Evolutionary conservation across 23 red algal species (phyloP).

Genomic region (Gracilaria vermiculophylla): DNA sequence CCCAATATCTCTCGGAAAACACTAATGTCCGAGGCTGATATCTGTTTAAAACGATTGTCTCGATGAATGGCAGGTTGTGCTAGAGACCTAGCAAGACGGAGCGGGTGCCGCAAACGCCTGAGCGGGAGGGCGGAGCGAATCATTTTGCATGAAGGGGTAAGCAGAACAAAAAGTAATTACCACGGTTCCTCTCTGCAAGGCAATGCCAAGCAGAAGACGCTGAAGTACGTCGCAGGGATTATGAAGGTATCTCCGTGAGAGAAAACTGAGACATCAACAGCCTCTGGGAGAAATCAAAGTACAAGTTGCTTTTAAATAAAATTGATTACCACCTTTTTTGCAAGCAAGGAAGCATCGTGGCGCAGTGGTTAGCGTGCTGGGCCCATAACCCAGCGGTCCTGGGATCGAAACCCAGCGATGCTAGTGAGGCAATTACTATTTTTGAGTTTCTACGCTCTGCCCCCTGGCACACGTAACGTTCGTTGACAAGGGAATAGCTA

Average conservation of each 20-base stretch:
- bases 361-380: slow-evolving; percentile 79
- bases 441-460: too few relatives aligned
- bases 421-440: too few relatives aligned
- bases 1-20: slow-evolving; percentile 38
- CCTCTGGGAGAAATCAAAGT: too few relatives aligned
- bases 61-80: slow-evolving; percentile 27
- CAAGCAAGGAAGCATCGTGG: slow-evolving; percentile 29
- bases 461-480: too few relatives aligned
- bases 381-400: slow-evolving; percentile 79
- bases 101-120: neutral
- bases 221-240: too few relatives aligned
- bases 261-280: too few relatives aligned
- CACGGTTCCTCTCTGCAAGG: too few relatives aligned
- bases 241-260: too few relatives aligned
- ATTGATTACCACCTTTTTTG: neutral
- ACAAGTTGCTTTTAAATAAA: neutral
- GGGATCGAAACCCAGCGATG: slow-evolving; percentile 75
- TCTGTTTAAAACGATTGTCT: slow-evolving; percentile 42
- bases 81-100: neutral
- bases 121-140: neutral
- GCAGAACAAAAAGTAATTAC: too few relatives aligned
- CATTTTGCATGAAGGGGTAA: neutral
- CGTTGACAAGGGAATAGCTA: too few relatives aligned
- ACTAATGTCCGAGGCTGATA: slow-evolving; percentile 33
- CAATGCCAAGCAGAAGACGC: too few relatives aligned